phyloP scores from a whole-genome alignment of 345 rosid species.

The Syzygium aqueum region DNA sequence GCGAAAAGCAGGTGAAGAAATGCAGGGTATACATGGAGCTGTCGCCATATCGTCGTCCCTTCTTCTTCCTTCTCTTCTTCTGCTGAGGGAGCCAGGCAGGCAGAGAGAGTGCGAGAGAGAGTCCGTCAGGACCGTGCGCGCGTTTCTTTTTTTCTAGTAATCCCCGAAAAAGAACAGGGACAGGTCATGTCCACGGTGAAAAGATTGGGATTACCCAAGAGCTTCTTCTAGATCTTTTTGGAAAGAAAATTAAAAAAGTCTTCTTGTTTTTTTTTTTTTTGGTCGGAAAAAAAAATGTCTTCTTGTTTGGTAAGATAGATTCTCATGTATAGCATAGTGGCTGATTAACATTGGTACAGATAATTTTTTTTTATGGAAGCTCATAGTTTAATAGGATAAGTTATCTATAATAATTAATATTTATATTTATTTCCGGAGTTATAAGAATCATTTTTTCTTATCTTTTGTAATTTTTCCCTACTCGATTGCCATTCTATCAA shows the following conservation, averaged over 20 bases:
- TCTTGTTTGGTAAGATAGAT: neutral
- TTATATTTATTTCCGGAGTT: neutral
- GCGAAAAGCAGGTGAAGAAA: conserved; percentile 8
- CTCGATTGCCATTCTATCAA: neutral
- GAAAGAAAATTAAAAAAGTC: neutral
- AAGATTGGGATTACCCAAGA: neutral
- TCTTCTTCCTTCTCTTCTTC: neutral
- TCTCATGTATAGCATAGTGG: neutral
- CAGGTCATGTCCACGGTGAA: neutral
- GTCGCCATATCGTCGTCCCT: conserved; percentile 28
- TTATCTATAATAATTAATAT: neutral
- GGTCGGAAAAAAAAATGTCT: neutral
- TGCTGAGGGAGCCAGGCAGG: neutral
- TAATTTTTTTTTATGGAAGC: neutral
- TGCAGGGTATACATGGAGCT: conserved; percentile 12
- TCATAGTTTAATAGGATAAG: neutral
- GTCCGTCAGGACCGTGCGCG: neutral
- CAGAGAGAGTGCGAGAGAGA: neutral
- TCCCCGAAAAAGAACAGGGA: neutral
- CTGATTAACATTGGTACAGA: too few species aligned
- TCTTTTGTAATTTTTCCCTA: neutral
- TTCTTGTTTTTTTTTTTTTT: neutral
- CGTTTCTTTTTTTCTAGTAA: neutral
- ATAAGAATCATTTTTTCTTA: neutral
- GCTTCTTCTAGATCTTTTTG: neutral